Evolutionary conservation across 345 rosid species (phyloP), one percentile per base, ranked within the genome.

Genomic region (Gynandropsis gynandra): DNA sequence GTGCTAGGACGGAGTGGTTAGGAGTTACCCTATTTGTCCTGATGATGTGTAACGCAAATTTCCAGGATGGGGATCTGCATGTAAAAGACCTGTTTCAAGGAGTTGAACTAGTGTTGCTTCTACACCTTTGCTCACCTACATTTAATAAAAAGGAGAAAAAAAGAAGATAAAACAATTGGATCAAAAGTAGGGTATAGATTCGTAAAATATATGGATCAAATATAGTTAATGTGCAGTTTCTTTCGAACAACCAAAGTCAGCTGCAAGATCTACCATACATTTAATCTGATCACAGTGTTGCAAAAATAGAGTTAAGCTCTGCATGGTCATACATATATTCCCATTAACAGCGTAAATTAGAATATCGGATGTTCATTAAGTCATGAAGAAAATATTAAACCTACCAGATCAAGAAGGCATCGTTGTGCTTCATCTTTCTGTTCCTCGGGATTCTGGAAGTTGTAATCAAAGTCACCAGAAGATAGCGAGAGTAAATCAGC

Each of bases 41-140:
- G 96, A 76, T 66, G 88, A 40, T 8, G 77, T 75, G 71, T 86
- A 89, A 10, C 84, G 96, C 70, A 89, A 59, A 72, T 89, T 89
- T 71, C 97, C 97, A 55, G 97, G 79, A 78, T 89, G 97, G 36
- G 97, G 94, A 70, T 89, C 97, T 54, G 96, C 97, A 80, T 89
- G 97, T 76, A 89, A 68, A 50, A 89, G 63, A 43, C 97, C 97
- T 54, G 96, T 86, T 63, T 83, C 97, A 50, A 89, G 94, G 59
- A 89, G 94, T 65, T 89, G 97, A 59, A 84, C 79, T n/a, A 89
- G 82, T 9, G 95, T 65, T 69, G 96, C 81, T 66, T 89, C 89
- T 66, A 86, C 83, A 45, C 97, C 97, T 75, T 86, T 89, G 65
- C 62, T 80, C 51, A 89, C 96, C 97, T 89, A 63, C 52, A 58